phyloP scores from a whole-genome alignment of 179 eudicot genomes.

The Vitellaria paradoxa region DNA sequence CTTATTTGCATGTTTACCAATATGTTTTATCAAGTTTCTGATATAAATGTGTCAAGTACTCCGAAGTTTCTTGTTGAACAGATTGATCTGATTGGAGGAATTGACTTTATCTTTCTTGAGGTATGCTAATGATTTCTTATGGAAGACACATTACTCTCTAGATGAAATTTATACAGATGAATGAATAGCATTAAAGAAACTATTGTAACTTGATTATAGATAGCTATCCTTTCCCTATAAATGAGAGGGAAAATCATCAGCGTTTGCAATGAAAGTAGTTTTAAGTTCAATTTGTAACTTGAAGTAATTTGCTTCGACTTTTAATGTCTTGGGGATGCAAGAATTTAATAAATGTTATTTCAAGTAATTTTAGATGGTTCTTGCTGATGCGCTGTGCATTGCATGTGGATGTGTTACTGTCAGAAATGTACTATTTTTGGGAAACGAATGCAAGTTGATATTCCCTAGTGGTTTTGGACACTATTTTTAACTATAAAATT shows the following conservation, averaged over 20 bases:
- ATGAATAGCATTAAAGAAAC: not conserved
- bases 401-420: too few species aligned
- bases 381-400: too few species aligned
- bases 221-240: not conserved
- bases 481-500: too few species aligned
- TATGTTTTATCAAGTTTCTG: conserved; percentile 86
- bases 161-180: not conserved
- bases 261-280: not conserved
- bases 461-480: too few species aligned
- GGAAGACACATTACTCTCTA: not conserved
- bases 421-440: too few species aligned
- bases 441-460: too few species aligned
- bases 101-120: conserved; percentile 87
- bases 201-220: not conserved
- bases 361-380: not conserved
- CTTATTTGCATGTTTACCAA: conserved; percentile 89
- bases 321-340: too few species aligned
- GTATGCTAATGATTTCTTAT: conserved; percentile 37
- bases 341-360: too few species aligned
- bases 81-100: conserved; percentile 94
- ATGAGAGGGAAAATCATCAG: not conserved
- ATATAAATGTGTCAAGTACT: conserved; percentile 32
- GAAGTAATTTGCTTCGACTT: not conserved
- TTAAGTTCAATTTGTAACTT: not conserved
- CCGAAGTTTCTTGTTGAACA: conserved; percentile 66